These are phyloP conservation scores for Mycena amicta DNA, from an alignment of 768 basidiomycete species.

Conservation along the genomic window DNA sequence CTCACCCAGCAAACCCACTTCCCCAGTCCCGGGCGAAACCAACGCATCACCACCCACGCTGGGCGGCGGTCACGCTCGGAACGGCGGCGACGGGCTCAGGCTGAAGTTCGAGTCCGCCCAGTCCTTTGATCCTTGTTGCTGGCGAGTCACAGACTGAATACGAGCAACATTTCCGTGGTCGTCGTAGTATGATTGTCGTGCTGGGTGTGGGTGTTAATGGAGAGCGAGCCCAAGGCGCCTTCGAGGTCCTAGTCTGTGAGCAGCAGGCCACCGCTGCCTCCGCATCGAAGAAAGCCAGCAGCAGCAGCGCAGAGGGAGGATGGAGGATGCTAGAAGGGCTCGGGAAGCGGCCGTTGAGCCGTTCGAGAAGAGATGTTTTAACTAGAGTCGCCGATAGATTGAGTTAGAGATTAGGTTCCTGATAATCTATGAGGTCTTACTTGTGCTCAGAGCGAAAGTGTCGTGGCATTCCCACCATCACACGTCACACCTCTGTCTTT, in stretches of 20 bases:
- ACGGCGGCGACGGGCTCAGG: constrained; percentile 1
- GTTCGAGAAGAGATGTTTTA: no score
- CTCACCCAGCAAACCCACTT: not conserved
- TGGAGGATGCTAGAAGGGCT: no score
- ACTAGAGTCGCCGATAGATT: no score
- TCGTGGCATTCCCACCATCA: no score
- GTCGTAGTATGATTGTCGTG: constrained; percentile 10
- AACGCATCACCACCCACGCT: not conserved
- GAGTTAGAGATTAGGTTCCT: no score
- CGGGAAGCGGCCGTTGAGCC: no score
- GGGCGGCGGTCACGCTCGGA: constrained; percentile 8
- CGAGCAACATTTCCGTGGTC: not conserved
- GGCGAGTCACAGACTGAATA: not conserved
- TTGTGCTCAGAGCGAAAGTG: no score
- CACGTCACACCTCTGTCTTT: no score
- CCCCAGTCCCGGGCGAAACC: constrained; percentile 1
- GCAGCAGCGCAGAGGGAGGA: no score
- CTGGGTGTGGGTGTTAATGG: constrained; percentile 42
- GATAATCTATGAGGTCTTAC: no score
- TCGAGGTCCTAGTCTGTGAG: constrained; percentile 83
- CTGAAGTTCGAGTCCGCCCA: constrained; percentile 22
- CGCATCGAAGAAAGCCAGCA: no score
- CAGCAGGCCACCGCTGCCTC: constrained; percentile 61
- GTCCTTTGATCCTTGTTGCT: not conserved
- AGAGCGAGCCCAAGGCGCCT: constrained; percentile 62